Evolutionary conservation across 202 grass and related monocot species (phyloP).

Genomic region (Schoenoplectus triqueter): DNA sequence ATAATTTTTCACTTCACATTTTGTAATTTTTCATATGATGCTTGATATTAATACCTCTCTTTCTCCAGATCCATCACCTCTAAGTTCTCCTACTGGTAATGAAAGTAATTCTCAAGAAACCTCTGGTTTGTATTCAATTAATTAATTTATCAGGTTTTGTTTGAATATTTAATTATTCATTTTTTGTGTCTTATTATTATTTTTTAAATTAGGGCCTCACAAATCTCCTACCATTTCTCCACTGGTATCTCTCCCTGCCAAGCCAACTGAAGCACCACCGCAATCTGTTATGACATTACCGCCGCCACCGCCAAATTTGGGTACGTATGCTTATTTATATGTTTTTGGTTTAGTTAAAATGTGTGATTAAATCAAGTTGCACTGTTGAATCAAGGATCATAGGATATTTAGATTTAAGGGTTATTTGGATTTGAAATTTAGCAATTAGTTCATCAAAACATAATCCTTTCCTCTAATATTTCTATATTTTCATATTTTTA

Average conservation of each 20-base stretch:
- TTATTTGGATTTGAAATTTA: conserved; percentile 10
- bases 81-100: conserved; percentile 41
- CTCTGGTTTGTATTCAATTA: conserved; percentile 27
- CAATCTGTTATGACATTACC: conserved; percentile 77
- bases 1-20: background rate
- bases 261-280: conserved; percentile 53
- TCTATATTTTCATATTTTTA: background rate
- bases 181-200: conserved; percentile 1
- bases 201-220: conserved; percentile 49
- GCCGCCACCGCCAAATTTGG: conserved; percentile 90
- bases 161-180: conserved; percentile 27
- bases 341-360: background rate
- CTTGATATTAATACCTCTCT: conserved; percentile 15
- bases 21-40: conserved; percentile 17
- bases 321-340: conserved; percentile 39
- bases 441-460: background rate
- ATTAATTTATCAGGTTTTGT: background rate
- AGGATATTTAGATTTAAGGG: background rate
- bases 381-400: background rate
- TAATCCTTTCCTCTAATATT: background rate
- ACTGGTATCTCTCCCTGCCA: conserved; percentile 48
- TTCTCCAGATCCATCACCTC: conserved; percentile 53
- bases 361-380: background rate
- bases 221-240: conserved; percentile 62
- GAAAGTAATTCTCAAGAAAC: conserved; percentile 53